These are phyloP conservation scores for Lodderomyces beijingensis DNA, from an alignment of 1,139 yeast species.

Conservation along the genomic window DNA sequence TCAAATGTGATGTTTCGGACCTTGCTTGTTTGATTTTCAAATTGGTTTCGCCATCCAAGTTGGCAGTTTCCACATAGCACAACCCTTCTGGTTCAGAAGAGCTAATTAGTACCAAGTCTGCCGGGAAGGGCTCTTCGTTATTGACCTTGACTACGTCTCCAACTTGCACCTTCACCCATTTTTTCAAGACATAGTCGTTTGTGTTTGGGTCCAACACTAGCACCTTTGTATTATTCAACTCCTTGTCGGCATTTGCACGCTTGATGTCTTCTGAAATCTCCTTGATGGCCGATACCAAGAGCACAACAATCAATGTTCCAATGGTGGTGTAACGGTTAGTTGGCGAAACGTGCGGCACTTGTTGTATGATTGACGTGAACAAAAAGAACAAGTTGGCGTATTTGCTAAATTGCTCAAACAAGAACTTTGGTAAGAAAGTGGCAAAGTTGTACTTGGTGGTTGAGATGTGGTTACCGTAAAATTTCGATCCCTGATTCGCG, in stretches of 20 bases:
- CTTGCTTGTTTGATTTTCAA: conserved; percentile 88
- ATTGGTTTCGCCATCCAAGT: conserved; percentile 96
- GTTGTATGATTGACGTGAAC: conserved; percentile 91
- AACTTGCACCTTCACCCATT: conserved; percentile 86
- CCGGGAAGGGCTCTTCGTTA: conserved; percentile 92
- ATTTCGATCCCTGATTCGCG: conserved; percentile 54
- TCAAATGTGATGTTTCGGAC: conserved; percentile 70
- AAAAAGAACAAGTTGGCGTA: conserved; percentile 93
- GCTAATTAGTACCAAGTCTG: conserved; percentile 77
- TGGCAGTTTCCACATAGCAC: conserved; percentile 96
- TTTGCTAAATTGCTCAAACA: conserved; percentile 94
- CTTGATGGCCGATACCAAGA: conserved; percentile 86
- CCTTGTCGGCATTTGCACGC: conserved; percentile 84
- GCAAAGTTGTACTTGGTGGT: conserved; percentile 96
- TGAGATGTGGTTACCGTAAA: conserved; percentile 80
- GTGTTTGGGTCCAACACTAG: conserved; percentile 59
- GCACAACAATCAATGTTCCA: conserved; percentile 80
- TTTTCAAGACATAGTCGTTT: conserved; percentile 59
- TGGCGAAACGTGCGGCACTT: conserved; percentile 95
- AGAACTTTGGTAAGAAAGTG: conserved; percentile 89
- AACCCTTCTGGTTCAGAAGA: conserved; percentile 98
- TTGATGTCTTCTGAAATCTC: conserved; percentile 89
- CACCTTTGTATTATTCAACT: conserved; percentile 75
- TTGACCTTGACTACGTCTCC: conserved; percentile 87
- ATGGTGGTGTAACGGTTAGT: conserved; percentile 95